Conservation (phyloP, 768 basidiomycete genomes). For the Cubamyces sp. region DNA sequence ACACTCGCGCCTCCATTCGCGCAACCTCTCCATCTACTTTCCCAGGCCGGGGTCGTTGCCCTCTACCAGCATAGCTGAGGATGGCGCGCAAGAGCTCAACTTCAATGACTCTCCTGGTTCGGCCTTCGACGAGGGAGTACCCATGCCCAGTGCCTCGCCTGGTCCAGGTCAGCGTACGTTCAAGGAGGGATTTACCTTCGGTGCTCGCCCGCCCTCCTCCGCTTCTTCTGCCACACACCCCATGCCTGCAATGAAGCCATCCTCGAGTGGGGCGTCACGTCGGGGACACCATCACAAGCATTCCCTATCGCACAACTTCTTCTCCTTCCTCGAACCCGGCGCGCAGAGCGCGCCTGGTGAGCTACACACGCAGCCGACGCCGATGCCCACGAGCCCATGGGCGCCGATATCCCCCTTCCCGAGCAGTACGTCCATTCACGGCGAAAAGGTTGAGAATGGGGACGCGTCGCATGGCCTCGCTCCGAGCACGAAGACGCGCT, state of each 20-base stretch:
- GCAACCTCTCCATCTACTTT: constrained; percentile 92
- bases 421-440: constrained; percentile 10
- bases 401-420: constrained; percentile 53
- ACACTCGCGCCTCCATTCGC: constrained; percentile 82
- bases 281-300: constrained; percentile 92
- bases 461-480: constrained; percentile 5
- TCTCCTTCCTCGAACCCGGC: constrained; percentile 91
- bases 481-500: constrained; percentile 5
- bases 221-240: constrained; percentile 26
- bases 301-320: constrained; percentile 92
- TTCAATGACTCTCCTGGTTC: constrained; percentile 2
- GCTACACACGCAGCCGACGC: constrained; percentile 61
- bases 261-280: constrained; percentile 43
- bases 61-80: constrained; percentile 66
- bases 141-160: constrained; percentile 47
- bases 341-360: constrained; percentile 36
- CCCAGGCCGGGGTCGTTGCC: constrained; percentile 75
- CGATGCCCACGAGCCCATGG: constrained; percentile 70
- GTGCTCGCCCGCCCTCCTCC: constrained; percentile 50
- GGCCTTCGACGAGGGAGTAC: constrained; percentile 42
- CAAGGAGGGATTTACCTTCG: constrained; percentile 67
- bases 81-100: constrained; percentile 55
- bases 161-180: constrained; percentile 43
- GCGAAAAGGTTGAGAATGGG: constrained; percentile 13
- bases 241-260: constrained; percentile 34